Conservation (phyloP, 306 rosid genomes). For the Castanea sativa region DNA sequence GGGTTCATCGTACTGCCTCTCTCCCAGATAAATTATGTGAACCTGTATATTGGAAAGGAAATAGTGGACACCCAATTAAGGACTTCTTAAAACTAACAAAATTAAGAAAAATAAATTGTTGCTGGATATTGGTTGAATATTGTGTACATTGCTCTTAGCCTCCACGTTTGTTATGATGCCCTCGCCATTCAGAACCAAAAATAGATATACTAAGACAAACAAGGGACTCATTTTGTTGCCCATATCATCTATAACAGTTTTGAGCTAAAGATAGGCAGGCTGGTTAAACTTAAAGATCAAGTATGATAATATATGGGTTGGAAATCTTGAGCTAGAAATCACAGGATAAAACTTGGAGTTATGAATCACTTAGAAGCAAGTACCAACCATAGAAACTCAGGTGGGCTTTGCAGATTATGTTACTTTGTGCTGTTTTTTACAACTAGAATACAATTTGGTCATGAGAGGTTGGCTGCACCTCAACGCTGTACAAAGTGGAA, state of each 20-base stretch:
- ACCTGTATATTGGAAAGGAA: constrained; percentile 27
- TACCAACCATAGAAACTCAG: neutral
- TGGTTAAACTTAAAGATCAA: neutral
- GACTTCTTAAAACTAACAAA: neutral
- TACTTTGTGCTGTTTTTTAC: neutral
- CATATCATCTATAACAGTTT: neutral
- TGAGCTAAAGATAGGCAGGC: neutral
- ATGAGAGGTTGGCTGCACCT: neutral
- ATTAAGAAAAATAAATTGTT: neutral
- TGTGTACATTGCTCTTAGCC: neutral
- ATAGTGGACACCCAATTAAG: neutral
- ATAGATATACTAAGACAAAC: neutral
- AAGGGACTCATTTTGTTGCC: neutral
- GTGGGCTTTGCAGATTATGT: neutral
- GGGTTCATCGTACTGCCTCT: constrained; percentile 29
- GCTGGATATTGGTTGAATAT: neutral
- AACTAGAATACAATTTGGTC: neutral
- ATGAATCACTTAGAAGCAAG: neutral
- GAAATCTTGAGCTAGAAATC: neutral
- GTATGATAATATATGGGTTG: neutral
- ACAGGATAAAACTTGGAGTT: neutral
- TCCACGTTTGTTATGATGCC: constrained; percentile 8
- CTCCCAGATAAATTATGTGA: constrained; percentile 42
- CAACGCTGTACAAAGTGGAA: neutral
- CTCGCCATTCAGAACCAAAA: constrained; percentile 14